phyloP scores from a whole-genome alignment of 1,139 yeast species.

The Citeromyces hawaiiensis region DNA sequence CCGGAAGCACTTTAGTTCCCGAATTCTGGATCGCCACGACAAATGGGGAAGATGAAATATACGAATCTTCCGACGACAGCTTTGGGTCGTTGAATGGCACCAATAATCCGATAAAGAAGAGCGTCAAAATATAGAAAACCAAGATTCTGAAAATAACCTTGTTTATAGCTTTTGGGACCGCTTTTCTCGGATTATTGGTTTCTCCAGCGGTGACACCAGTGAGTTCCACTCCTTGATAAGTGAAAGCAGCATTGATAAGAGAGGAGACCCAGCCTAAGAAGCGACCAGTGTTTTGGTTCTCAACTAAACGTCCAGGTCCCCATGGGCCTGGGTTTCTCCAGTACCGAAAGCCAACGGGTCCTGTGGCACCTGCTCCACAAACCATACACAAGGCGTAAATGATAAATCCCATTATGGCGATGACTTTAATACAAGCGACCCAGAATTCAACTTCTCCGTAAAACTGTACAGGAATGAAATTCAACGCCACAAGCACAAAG shows the following conservation, averaged over 20 bases:
- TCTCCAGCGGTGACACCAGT: constrained; percentile 44
- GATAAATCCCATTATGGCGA: constrained; percentile 63
- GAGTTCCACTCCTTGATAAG: constrained; percentile 40
- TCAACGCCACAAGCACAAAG: constrained; percentile 29
- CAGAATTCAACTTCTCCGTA: constrained; percentile 55
- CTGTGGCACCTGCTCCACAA: constrained; percentile 57
- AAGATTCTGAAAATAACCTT: constrained; percentile 37
- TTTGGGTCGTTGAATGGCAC: constrained; percentile 13
- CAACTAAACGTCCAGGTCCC: constrained; percentile 41
- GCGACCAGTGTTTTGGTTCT: constrained; percentile 34
- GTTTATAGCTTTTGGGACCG: constrained; percentile 36
- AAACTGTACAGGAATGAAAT: constrained; percentile 43
- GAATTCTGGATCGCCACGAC: constrained; percentile 10
- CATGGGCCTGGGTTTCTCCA: constrained; percentile 65
- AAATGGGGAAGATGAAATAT: constrained; percentile 10
- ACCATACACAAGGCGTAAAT: constrained; percentile 56
- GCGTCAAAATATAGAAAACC: constrained; percentile 31
- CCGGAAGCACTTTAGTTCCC: constrained; percentile 9
- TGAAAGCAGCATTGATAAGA: constrained; percentile 20
- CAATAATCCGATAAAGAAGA: constrained; percentile 32
- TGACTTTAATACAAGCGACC: constrained; percentile 52
- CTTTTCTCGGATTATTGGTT: constrained; percentile 37
- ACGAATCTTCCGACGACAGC: constrained; percentile 7
- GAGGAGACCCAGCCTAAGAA: constrained; percentile 30
- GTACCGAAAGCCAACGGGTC: constrained; percentile 65